Conservation (phyloP, 768 basidiomycete species). For the Royoungia palumana region DNA sequence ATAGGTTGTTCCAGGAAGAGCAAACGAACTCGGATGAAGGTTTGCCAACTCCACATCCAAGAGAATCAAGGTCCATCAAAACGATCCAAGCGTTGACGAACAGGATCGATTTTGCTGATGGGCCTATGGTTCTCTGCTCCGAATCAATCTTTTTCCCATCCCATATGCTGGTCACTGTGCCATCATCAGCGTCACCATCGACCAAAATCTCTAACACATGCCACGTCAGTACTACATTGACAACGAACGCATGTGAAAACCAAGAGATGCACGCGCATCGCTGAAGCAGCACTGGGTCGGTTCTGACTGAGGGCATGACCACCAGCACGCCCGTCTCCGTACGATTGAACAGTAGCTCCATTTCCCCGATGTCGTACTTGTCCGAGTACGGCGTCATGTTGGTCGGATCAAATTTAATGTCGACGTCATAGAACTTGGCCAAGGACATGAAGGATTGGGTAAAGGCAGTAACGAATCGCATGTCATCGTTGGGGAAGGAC, state of each 20-base stretch:
- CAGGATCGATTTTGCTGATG: too few species aligned
- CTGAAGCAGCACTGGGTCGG: background rate
- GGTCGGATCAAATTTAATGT: conserved; percentile 12
- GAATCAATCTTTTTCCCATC: too few species aligned
- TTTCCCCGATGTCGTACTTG: background rate
- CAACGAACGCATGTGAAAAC: background rate
- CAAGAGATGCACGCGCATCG: conserved; percentile 14
- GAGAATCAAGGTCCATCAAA: too few species aligned
- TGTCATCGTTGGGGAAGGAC: conserved; percentile 19
- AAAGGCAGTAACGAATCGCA: conserved; percentile 30
- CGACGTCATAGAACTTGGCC: conserved; percentile 21
- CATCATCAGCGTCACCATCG: conserved; percentile 3
- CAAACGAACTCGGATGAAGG: too few species aligned
- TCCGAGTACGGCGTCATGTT: conserved; percentile 18
- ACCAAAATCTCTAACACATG: conserved; percentile 22
- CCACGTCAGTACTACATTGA: background rate
- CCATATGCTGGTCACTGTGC: conserved; percentile 2
- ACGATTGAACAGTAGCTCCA: conserved; percentile 18
- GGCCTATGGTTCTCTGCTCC: too few species aligned
- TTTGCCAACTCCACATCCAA: too few species aligned
- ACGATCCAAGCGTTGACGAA: too few species aligned
- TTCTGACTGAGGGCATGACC: background rate
- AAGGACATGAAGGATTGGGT: conserved; percentile 25
- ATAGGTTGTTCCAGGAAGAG: too few species aligned
- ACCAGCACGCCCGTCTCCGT: conserved; percentile 2